Conservation (phyloP, 2,329 filamentous ascomycete genomes). For the Neoarthrinium moseri region DNA sequence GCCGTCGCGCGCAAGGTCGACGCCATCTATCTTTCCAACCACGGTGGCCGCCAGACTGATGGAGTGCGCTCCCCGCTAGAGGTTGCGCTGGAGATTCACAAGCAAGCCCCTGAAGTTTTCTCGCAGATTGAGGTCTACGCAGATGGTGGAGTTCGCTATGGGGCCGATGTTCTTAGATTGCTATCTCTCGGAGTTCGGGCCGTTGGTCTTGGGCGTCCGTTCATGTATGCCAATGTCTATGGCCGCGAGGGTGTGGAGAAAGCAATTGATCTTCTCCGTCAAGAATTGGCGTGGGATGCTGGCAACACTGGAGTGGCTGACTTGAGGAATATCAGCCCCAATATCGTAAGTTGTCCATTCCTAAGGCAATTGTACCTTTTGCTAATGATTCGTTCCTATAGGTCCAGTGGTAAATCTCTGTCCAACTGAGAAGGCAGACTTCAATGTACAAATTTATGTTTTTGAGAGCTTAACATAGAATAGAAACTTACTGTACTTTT, state of each 20-base stretch:
- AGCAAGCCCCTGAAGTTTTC: constrained; percentile 27
- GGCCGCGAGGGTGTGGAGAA: constrained; percentile 41
- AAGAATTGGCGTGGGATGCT: constrained; percentile 35
- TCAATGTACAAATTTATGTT: too few species aligned
- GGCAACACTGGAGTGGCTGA: constrained; percentile 26
- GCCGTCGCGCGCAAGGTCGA: constrained; percentile 24
- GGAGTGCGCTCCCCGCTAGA: constrained; percentile 26
- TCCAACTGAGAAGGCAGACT: too few species aligned
- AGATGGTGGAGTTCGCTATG: constrained; percentile 33
- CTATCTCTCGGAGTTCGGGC: constrained; percentile 31
- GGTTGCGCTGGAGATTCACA: constrained; percentile 26
- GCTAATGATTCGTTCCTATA: neutral
- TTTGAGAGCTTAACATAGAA: too few species aligned
- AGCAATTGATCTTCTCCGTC: constrained; percentile 41
- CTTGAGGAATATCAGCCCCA: constrained; percentile 22
- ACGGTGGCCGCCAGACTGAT: constrained; percentile 34
- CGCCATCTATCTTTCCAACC: constrained; percentile 33
- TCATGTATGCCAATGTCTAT: constrained; percentile 50
- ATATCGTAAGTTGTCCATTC: constrained; percentile 12
- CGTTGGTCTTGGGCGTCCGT: constrained; percentile 41
- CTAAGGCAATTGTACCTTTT: neutral
- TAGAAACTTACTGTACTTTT: too few species aligned
- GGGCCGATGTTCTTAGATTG: constrained; percentile 30
- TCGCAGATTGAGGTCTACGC: constrained; percentile 28
- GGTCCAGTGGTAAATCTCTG: neutral